A percentile compares a stretch with the other conserved stretches of the same genome.
Conservation (phyloP, 192 early-diverging fungal genomes). For the Endogone sp. region DNA sequence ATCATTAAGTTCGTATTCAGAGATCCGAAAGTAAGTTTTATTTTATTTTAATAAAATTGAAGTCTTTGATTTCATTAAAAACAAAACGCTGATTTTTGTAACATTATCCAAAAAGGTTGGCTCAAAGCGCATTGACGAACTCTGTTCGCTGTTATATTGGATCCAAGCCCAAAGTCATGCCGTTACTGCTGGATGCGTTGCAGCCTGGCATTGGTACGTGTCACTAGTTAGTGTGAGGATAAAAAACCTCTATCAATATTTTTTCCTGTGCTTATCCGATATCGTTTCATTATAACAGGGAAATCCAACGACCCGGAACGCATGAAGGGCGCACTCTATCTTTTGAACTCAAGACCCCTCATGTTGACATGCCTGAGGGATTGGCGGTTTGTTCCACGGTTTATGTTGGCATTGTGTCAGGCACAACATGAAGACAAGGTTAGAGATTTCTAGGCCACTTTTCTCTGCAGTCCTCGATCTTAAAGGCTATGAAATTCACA, state of each 20-base stretch:
- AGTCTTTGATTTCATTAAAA: neutral
- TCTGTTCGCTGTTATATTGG: slow-evolving; percentile 45
- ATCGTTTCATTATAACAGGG: slow-evolving; percentile 17
- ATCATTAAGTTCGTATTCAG: slow-evolving; percentile 49
- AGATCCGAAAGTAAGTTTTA: slow-evolving; percentile 51
- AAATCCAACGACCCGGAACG: slow-evolving; percentile 42
- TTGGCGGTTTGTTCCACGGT: slow-evolving; percentile 51
- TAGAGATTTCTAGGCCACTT: neutral
- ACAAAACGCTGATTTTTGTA: neutral
- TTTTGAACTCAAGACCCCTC: slow-evolving; percentile 49
- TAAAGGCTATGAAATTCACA: neutral
- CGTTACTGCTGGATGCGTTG: slow-evolving; percentile 43
- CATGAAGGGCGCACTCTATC: slow-evolving; percentile 69
- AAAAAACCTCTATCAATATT: too few species aligned
- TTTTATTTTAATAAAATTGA: neutral
- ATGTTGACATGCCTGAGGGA: slow-evolving; percentile 49
- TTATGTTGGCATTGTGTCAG: slow-evolving; percentile 46
- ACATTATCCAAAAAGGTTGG: slow-evolving; percentile 26
- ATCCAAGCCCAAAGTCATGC: slow-evolving; percentile 43
- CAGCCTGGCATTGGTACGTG: slow-evolving; percentile 17
- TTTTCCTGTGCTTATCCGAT: too few species aligned
- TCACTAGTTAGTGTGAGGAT: too few species aligned
- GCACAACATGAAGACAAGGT: slow-evolving; percentile 69
- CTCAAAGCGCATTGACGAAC: slow-evolving; percentile 42
- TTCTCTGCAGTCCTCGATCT: neutral